phyloP scores from a whole-genome alignment of 176 grass and related monocot species.

The Cenchrus americanus region DNA sequence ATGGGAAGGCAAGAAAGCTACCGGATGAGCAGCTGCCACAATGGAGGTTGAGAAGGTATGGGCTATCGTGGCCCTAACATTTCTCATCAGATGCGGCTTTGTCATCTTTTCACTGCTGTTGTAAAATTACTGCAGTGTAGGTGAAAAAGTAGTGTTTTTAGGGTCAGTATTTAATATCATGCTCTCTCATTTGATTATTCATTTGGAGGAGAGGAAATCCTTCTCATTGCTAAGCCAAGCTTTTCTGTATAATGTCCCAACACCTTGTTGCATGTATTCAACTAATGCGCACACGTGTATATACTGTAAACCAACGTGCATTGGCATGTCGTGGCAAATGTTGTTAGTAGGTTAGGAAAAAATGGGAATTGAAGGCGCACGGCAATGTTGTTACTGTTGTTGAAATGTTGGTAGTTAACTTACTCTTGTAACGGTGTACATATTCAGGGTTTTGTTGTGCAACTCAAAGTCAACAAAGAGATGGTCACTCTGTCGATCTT shows the following conservation, averaged over 20 bases:
- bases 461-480: slow-evolving; percentile 16
- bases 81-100: slow-evolving; percentile 34
- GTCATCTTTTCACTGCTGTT: slow-evolving; percentile 46
- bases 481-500: neutral
- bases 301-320: slow-evolving; percentile 45
- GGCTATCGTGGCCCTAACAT: slow-evolving; percentile 20
- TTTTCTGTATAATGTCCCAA: slow-evolving; percentile 53
- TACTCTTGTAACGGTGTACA: slow-evolving; percentile 8
- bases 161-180: slow-evolving; percentile 55
- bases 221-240: slow-evolving; percentile 56
- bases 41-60: slow-evolving; percentile 15
- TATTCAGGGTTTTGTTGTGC: neutral
- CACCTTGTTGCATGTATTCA: slow-evolving; percentile 53
- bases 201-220: slow-evolving; percentile 54
- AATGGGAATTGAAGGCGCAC: slow-evolving; percentile 27
- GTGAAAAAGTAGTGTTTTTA: slow-evolving; percentile 56
- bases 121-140: slow-evolving; percentile 57
- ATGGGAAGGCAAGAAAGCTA: slow-evolving; percentile 29
- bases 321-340: slow-evolving; percentile 46
- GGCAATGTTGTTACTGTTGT: slow-evolving; percentile 35
- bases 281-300: slow-evolving; percentile 49
- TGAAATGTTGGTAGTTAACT: slow-evolving; percentile 30
- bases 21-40: slow-evolving; percentile 27
- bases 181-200: slow-evolving; percentile 69
- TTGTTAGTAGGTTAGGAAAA: slow-evolving; percentile 45